phyloP scores from a whole-genome alignment of 2,329 filamentous ascomycete species.

The Ophiostoma novo-ulmi region DNA sequence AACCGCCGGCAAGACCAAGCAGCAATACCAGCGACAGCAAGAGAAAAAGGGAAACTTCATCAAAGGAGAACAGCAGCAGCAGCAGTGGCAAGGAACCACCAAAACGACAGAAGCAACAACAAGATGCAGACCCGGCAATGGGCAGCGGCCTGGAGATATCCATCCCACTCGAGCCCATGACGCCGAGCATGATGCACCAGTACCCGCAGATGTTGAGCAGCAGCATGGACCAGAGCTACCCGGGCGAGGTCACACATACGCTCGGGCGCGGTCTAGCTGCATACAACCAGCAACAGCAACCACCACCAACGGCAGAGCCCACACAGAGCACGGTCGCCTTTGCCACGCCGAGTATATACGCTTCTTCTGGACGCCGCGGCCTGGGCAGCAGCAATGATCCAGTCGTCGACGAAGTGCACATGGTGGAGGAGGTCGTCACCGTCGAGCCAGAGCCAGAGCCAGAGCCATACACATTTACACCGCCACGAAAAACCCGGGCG shows the following conservation, averaged over 20 bases:
- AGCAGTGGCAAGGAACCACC: background rate
- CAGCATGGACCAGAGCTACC: constrained; percentile 18
- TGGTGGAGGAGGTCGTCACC: background rate
- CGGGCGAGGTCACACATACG: background rate
- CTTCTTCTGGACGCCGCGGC: constrained; percentile 25
- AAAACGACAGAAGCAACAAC: constrained; percentile 18
- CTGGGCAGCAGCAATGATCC: constrained; percentile 1
- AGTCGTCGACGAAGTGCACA: background rate
- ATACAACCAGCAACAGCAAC: constrained; percentile 26
- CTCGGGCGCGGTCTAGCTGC: constrained; percentile 16
- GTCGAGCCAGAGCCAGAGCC: background rate
- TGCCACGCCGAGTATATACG: constrained; percentile 35
- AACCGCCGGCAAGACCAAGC: constrained; percentile 15
- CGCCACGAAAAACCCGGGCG: background rate
- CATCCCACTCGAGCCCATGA: constrained; percentile 35
- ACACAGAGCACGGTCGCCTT: constrained; percentile 35
- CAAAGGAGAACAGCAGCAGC: background rate
- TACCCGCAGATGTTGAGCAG: constrained; percentile 33
- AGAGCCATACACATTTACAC: background rate
- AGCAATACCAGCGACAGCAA: constrained; percentile 17
- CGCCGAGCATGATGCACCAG: constrained; percentile 37
- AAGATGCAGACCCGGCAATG: constrained; percentile 17
- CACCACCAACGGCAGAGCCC: constrained; percentile 28
- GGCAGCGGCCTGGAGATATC: constrained; percentile 27
- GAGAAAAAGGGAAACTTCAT: background rate